Conservation (phyloP, 345 rosid genomes). For the Populus nigra region DNA sequence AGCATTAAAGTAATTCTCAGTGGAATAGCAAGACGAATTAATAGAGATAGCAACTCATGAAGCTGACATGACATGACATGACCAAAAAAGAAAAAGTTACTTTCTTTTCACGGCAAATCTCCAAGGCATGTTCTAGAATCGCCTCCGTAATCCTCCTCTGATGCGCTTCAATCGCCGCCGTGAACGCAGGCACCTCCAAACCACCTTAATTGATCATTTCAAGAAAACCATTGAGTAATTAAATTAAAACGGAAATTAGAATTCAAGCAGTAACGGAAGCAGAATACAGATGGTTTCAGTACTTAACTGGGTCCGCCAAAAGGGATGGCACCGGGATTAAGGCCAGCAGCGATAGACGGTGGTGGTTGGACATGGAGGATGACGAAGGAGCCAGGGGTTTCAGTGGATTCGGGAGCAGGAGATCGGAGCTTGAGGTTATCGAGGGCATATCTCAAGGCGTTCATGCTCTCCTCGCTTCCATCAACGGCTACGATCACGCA, state of each 20-base stretch:
- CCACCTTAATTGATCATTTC: conserved; percentile 37
- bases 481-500: conserved; percentile 77
- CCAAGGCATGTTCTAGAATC: conserved; percentile 53
- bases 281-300: neutral
- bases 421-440: conserved; percentile 72
- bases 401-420: conserved; percentile 42
- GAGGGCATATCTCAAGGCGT: conserved; percentile 75
- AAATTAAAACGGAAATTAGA: neutral
- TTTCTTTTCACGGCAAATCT: conserved; percentile 54
- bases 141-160: conserved; percentile 70
- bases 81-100: conserved; percentile 18
- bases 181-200: conserved; percentile 82
- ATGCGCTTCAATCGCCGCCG: conserved; percentile 82
- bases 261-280: neutral
- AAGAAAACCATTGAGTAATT: neutral
- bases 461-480: conserved; percentile 92
- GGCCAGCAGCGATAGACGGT: conserved; percentile 66
- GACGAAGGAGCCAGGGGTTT: conserved; percentile 44
- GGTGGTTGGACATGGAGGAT: conserved; percentile 80
- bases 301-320: conserved; percentile 88
- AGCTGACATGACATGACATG: neutral
- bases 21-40: neutral
- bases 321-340: conserved; percentile 80
- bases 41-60: neutral
- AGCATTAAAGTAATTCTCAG: conserved; percentile 2